Conservation (phyloP, 2,329 filamentous ascomycete genomes). For the Colletotrichum orbiculare region DNA sequence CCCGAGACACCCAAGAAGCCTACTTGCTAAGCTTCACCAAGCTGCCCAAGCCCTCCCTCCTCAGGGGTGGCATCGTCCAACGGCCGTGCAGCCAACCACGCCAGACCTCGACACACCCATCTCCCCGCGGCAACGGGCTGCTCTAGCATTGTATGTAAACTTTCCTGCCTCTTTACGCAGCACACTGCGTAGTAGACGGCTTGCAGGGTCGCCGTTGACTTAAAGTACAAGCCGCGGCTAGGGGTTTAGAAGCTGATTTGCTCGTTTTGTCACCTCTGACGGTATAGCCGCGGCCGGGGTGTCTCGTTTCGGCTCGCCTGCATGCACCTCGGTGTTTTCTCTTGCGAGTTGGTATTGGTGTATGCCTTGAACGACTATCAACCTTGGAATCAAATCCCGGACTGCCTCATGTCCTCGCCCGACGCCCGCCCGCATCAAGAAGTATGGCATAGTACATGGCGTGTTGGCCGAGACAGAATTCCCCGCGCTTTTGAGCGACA, state of each 20-base stretch:
- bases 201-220: too few relatives aligned
- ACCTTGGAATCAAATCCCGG: neutral
- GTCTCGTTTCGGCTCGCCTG: neutral
- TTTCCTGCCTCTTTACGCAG: too few relatives aligned
- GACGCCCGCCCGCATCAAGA: conserved; percentile 5
- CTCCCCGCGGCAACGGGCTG: conserved; percentile 11
- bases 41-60: conserved; percentile 14
- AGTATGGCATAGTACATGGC: neutral
- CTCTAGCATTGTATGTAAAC: neutral
- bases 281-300: neutral
- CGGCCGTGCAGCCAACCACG: conserved; percentile 17
- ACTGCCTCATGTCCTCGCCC: neutral
- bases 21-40: conserved; percentile 24
- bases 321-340: neutral
- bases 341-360: too few relatives aligned
- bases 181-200: too few relatives aligned
- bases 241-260: neutral
- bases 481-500: conserved; percentile 1
- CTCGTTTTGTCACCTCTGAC: neutral
- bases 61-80: conserved; percentile 5
- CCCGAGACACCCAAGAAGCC: neutral
- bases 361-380: conserved; percentile 4
- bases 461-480: conserved; percentile 1
- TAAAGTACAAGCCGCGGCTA: too few relatives aligned
- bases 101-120: conserved; percentile 3